Evolutionary conservation across 306 rosid species (phyloP).

Genomic region (Castanopsis chinensis): DNA sequence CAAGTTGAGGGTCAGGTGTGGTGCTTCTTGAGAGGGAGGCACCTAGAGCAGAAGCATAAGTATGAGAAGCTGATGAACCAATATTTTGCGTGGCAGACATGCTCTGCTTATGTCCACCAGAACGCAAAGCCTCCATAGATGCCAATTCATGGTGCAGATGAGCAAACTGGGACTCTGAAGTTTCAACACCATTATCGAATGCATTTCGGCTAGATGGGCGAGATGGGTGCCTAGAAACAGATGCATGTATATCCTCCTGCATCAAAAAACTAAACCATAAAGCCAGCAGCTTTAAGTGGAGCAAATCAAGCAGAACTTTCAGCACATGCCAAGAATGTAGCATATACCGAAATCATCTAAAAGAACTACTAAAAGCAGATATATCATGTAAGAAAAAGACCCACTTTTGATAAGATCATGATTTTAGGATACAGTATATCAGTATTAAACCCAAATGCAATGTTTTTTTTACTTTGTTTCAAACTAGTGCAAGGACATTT

Average conservation of each 20-base stretch:
- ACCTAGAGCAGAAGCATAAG: conserved; percentile 89
- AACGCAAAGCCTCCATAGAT: conserved; percentile 40
- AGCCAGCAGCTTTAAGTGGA: not conserved
- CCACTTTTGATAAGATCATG: not conserved
- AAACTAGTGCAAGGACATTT: not conserved
- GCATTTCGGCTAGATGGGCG: conserved; percentile 92
- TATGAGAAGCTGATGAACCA: conserved; percentile 57
- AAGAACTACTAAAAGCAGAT: not conserved
- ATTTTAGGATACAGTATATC: not conserved
- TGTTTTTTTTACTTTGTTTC: not conserved
- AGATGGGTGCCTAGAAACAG: conserved; percentile 64
- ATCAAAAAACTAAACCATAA: conserved; percentile 10
- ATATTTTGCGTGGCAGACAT: conserved; percentile 58
- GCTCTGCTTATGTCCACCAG: conserved; percentile 61
- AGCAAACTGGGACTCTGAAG: conserved; percentile 45
- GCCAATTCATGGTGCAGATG: conserved; percentile 52
- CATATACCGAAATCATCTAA: not conserved
- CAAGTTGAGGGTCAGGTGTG: conserved; percentile 86
- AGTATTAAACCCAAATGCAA: not conserved
- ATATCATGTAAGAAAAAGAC: not conserved
- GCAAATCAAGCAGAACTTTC: not conserved
- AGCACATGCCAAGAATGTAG: not conserved
- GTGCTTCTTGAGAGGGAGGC: conserved; percentile 86
- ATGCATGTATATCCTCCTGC: conserved; percentile 77
- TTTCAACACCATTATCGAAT: conserved; percentile 70